These are phyloP conservation scores for Leucocoprinus leucothites DNA, from an alignment of 768 basidiomycete genomes.

Conservation along the genomic window DNA sequence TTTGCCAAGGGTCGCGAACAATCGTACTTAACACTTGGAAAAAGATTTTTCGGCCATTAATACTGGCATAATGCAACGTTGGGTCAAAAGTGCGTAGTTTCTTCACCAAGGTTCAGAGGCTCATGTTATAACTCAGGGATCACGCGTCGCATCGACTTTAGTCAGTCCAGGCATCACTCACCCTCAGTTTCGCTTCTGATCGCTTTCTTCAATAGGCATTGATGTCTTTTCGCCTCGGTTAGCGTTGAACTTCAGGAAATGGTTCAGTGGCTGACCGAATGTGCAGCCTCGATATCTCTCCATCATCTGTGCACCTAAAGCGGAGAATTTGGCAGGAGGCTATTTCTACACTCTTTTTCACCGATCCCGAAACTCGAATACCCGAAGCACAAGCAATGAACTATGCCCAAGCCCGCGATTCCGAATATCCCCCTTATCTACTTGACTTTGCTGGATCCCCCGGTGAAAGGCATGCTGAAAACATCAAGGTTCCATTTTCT, in stretches of 20 bases:
- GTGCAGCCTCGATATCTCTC: conserved; percentile 53
- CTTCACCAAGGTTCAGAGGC: neutral
- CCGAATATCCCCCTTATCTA: conserved; percentile 67
- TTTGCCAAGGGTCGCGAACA: neutral
- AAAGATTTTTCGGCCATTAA: conserved; percentile 67
- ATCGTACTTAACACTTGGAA: conserved; percentile 11
- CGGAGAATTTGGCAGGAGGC: conserved; percentile 82
- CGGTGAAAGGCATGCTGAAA: conserved; percentile 73
- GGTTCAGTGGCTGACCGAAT: neutral
- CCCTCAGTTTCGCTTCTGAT: neutral
- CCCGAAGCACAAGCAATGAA: conserved; percentile 52
- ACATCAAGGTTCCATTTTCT: conserved; percentile 55
- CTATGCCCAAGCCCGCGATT: conserved; percentile 55
- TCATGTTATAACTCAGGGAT: conserved; percentile 35
- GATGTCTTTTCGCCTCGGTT: conserved; percentile 81
- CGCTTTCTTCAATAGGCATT: conserved; percentile 47
- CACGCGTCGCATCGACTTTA: conserved; percentile 69
- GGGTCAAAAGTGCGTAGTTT: conserved; percentile 55
- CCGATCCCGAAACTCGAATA: conserved; percentile 55
- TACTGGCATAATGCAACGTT: conserved; percentile 42
- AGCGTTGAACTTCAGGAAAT: neutral
- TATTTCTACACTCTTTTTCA: conserved; percentile 62
- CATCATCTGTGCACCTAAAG: conserved; percentile 55
- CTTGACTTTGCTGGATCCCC: conserved; percentile 60
- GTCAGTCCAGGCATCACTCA: conserved; percentile 33